Evolutionary conservation across 768 basidiomycete genomes (phyloP), one percentile per base, ranked within the genome.

Genomic region (Termitomyces sp.): DNA sequence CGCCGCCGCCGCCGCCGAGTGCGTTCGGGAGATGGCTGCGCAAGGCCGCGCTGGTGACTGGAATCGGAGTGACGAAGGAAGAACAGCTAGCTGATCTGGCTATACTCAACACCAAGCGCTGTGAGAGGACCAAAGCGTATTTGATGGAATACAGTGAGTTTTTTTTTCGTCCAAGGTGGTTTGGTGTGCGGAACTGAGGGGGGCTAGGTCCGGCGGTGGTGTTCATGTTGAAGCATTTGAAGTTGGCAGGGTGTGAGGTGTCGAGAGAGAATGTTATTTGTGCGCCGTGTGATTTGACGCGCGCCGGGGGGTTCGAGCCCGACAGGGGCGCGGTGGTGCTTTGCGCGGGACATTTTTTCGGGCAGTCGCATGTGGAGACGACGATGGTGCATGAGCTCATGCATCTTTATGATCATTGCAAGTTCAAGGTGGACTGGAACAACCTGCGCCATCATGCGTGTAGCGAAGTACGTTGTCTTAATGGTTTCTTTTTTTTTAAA

Each of bases 401-500:
- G 27, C 97, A 98, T 69, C 87, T 94, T 82, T 98, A 91, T 69
- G 97, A 99, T 71, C 91, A 96, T 62, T 91, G 92, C 73, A 86
- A 86, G 72, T 98, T 98, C 76, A 91, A 93, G 61, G 90, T 97
- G 1, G 86, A 97, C 70, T 97, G 93, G 95, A 73, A 72, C 49
- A 90, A 98, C 72, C 69, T 98, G 57, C 76, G 93, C 58, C 95
- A 97, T 76, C 94, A 97, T 69, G 97, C 96, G 3, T 99, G 97
- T 71, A 94, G 91, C 67, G 96, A 98, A 84, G 96, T 96, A 63
- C 27, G 53, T 50, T 8, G 18, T 44, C 27, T 15, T 31, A 27
- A 27, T 45, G 20, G 20, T 18, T 30, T 31, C 7, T 34, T 7
- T 39, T 30, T 27, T 42, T 42, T n/a, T 42, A 8, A n/a, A 6